phyloP scores from a whole-genome alignment of 176 grass and related monocot species.

The Thinopyrum elongatum region DNA sequence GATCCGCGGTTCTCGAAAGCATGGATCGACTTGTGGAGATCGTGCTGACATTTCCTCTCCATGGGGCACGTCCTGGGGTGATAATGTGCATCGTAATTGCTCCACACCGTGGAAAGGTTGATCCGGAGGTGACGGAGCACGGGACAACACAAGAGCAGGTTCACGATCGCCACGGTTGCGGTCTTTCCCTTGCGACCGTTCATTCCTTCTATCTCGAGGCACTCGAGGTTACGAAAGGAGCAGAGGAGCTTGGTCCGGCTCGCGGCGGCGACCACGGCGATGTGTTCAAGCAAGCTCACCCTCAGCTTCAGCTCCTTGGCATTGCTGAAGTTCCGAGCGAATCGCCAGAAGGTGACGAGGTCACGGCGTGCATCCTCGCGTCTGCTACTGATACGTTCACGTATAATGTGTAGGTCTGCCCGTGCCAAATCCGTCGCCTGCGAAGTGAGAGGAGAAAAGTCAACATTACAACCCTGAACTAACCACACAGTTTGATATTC shows the following conservation, averaged over 20 bases:
- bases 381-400: fast-evolving
- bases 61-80: neutral
- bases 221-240: neutral
- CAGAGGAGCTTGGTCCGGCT: neutral
- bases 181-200: neutral
- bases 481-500: too few species aligned
- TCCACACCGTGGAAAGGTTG: neutral
- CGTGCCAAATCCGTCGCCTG: neutral
- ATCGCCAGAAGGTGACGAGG: neutral
- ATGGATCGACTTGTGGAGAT: neutral
- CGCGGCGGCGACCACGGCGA: neutral
- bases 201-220: neutral
- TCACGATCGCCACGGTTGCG: neutral
- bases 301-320: neutral
- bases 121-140: neutral
- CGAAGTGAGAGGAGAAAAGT: neutral
- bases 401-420: neutral
- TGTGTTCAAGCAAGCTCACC: neutral
- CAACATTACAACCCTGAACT: too few species aligned
- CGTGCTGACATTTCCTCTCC: neutral
- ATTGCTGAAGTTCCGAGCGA: neutral
- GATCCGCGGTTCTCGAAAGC: neutral
- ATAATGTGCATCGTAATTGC: fast-evolving
- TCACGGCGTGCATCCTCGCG: neutral
- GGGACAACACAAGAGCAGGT: neutral